These are phyloP conservation scores for Pseudozyma thailandica DNA, from an alignment of 1,284 basidiomycete genomes.

Conservation along the genomic window DNA sequence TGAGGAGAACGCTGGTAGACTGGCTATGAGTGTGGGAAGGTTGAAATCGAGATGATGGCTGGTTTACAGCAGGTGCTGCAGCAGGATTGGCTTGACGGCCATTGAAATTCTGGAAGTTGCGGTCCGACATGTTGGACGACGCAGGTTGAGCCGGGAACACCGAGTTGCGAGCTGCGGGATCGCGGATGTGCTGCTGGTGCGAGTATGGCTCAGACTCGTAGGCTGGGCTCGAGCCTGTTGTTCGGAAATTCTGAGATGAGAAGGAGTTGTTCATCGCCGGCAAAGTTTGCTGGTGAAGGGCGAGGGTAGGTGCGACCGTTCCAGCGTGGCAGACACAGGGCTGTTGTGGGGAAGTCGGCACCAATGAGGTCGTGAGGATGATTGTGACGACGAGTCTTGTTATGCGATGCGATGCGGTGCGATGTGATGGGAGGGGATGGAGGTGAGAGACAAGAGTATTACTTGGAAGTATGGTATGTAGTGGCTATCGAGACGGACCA, in stretches of 20 bases:
- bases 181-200: slow-evolving; percentile 15
- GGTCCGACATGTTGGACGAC: slow-evolving; percentile 15
- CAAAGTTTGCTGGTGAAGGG: not conserved
- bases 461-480: too few species aligned
- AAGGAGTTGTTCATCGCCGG: slow-evolving; percentile 28
- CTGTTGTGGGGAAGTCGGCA: not conserved
- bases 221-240: slow-evolving; percentile 11
- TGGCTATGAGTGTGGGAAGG: slow-evolving; percentile 38
- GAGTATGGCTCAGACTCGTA: slow-evolving; percentile 22
- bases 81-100: slow-evolving; percentile 15
- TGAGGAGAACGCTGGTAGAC: slow-evolving; percentile 44
- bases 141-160: slow-evolving; percentile 16
- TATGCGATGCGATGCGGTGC: too few species aligned
- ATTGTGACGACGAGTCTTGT: not conserved
- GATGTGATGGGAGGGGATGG: too few species aligned
- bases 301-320: not conserved
- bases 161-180: slow-evolving; percentile 6
- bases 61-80: not conserved
- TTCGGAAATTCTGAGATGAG: slow-evolving; percentile 18
- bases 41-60: slow-evolving; percentile 21
- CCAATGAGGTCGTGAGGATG: not conserved
- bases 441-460: too few species aligned
- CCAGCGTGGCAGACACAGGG: not conserved
- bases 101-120: slow-evolving; percentile 19
- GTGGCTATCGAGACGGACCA: too few species aligned